Percentiles rank a stretch among this genome's conserved stretches.
Evolutionary conservation across 2,329 filamentous ascomycete species (phyloP).

Genomic region (Aspergillus pseudoglaucus): DNA sequence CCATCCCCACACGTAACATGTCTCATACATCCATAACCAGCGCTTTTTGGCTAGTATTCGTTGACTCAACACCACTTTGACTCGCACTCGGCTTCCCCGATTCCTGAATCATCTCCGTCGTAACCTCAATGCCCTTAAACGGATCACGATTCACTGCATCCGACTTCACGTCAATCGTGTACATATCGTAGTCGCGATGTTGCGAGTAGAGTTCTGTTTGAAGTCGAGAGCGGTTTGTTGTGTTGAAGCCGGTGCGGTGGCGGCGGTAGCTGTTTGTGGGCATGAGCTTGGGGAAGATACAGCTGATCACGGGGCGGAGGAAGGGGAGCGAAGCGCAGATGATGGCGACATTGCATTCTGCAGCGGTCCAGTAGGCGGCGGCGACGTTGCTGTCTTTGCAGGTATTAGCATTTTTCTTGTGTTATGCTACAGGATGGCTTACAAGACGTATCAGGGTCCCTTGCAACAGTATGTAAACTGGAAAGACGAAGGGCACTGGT

Average conservation of each 20-base stretch:
- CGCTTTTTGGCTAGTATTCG: slow-evolving; percentile 16
- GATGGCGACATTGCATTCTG: slow-evolving; percentile 38
- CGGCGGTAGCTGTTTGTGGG: slow-evolving; percentile 22
- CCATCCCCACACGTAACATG: not conserved
- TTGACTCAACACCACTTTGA: slow-evolving; percentile 1
- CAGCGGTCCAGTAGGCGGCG: slow-evolving; percentile 40
- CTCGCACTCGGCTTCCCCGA: slow-evolving; percentile 2
- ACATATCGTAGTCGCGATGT: slow-evolving; percentile 19
- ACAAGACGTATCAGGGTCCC: slow-evolving; percentile 24
- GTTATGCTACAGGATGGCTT: not conserved
- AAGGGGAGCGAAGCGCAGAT: slow-evolving; percentile 38
- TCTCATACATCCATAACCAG: slow-evolving; percentile 18
- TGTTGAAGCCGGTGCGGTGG: slow-evolving; percentile 1
- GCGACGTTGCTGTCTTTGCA: slow-evolving; percentile 21
- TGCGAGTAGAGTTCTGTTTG: slow-evolving; percentile 12
- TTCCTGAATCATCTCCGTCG: slow-evolving; percentile 26
- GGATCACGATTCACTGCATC: slow-evolving; percentile 10
- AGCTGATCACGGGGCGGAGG: slow-evolving; percentile 31
- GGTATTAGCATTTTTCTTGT: slow-evolving; percentile 5
- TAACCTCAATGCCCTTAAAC: slow-evolving; percentile 24
- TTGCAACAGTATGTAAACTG: slow-evolving; percentile 18
- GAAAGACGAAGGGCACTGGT: slow-evolving; percentile 26
- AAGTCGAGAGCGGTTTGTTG: slow-evolving; percentile 7
- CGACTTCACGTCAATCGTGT: slow-evolving; percentile 22
- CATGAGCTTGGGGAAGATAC: slow-evolving; percentile 33